phyloP scores from a whole-genome alignment of 805 yeast genomes.

The Starmerella bombicola region DNA sequence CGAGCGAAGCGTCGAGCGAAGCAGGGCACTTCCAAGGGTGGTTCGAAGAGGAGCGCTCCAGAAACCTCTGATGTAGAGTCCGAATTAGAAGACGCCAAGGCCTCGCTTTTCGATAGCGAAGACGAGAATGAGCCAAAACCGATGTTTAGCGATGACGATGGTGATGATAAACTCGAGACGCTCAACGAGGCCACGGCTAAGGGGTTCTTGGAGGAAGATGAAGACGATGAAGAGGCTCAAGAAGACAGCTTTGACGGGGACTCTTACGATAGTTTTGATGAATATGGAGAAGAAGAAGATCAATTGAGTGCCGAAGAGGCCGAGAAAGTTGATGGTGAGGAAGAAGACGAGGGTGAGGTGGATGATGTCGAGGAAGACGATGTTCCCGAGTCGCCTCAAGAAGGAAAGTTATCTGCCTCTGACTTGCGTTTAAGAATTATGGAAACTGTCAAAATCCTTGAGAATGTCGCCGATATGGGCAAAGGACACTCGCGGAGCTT shows the following conservation, averaged over 20 bases:
- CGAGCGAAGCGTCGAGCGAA: constrained; percentile 25
- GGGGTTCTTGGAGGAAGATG: constrained; percentile 20
- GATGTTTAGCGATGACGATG: constrained; percentile 68
- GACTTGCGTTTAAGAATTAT: constrained; percentile 85
- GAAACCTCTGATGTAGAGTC: constrained; percentile 20
- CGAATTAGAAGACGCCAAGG: constrained; percentile 43
- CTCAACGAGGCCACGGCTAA: constrained; percentile 24
- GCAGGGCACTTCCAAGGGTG: constrained; percentile 17
- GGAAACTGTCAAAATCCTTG: constrained; percentile 86
- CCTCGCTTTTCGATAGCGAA: constrained; percentile 48
- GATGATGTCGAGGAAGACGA: constrained; percentile 25
- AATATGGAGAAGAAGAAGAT: constrained; percentile 19
- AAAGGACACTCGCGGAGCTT: constrained; percentile 77
- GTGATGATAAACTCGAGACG: constrained; percentile 42
- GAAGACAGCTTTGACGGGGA: no score
- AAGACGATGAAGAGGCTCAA: constrained; percentile 14
- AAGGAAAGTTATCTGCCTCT: constrained; percentile 46
- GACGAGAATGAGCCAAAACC: constrained; percentile 44
- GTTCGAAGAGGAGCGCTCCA: background rate
- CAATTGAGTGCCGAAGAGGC: constrained; percentile 20
- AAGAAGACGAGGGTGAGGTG: constrained; percentile 20
- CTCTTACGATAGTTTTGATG: constrained; percentile 21
- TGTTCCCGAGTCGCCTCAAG: constrained; percentile 14
- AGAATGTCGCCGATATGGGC: constrained; percentile 48
- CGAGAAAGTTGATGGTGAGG: background rate